These are phyloP conservation scores for Scheffersomyces ergatensis DNA, from an alignment of 805 yeast genomes.

Conservation along the genomic window DNA sequence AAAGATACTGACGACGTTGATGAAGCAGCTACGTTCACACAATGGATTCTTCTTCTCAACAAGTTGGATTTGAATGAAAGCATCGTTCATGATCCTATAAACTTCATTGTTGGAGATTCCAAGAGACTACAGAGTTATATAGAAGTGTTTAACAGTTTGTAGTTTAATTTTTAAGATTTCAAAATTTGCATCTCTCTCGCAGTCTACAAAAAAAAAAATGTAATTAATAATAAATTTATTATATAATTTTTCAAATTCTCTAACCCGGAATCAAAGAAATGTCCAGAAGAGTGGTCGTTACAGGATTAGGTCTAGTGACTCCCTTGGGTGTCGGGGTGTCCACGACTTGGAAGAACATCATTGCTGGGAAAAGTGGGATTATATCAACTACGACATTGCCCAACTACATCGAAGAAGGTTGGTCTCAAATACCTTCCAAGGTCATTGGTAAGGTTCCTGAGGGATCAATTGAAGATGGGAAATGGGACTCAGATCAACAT, in stretches of 20 bases:
- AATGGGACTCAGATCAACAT: slow-evolving; percentile 54
- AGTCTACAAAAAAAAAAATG: neutral
- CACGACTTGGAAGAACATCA: slow-evolving; percentile 51
- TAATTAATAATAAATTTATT: too few relatives aligned
- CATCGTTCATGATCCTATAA: slow-evolving; percentile 24
- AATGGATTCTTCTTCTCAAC: slow-evolving; percentile 30
- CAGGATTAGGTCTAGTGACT: slow-evolving; percentile 84
- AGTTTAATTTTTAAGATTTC: too few relatives aligned
- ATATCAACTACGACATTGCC: slow-evolving; percentile 47
- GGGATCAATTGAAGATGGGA: slow-evolving; percentile 41
- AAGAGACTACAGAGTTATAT: slow-evolving; percentile 31
- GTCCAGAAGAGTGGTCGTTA: slow-evolving; percentile 75
- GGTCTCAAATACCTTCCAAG: slow-evolving; percentile 59
- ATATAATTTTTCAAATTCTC: too few relatives aligned
- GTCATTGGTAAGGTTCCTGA: slow-evolving; percentile 75
- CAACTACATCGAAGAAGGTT: slow-evolving; percentile 42
- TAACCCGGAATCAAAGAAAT: slow-evolving; percentile 4
- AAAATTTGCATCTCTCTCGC: neutral
- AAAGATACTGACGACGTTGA: neutral
- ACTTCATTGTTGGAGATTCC: slow-evolving; percentile 40
- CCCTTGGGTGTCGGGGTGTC: slow-evolving; percentile 77
- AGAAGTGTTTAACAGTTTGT: slow-evolving; percentile 2
- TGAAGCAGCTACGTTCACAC: slow-evolving; percentile 12
- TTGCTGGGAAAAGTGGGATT: slow-evolving; percentile 56
- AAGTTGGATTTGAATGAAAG: slow-evolving; percentile 12